Evolutionary conservation across 2,329 filamentous ascomycete genomes (phyloP).

Genomic region (Davidsoniella australis): DNA sequence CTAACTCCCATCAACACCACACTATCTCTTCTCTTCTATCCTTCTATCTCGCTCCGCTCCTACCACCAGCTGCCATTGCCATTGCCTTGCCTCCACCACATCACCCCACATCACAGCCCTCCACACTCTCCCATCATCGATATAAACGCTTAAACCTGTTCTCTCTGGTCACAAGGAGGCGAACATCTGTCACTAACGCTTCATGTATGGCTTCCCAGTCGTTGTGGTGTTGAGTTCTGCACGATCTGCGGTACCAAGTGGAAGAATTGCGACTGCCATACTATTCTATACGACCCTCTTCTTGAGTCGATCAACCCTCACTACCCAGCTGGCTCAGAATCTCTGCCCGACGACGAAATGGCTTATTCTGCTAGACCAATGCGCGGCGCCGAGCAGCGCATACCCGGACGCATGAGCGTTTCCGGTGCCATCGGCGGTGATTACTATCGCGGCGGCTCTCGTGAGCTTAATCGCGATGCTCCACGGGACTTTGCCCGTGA

Average conservation of each 20-base stretch:
- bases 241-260: conserved; percentile 69
- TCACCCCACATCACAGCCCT: background rate
- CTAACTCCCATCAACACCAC: too few species aligned
- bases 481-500: conserved; percentile 7
- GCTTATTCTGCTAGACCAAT: conserved; percentile 7
- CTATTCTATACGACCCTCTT: conserved; percentile 47
- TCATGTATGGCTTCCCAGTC: conserved; percentile 26
- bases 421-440: conserved; percentile 3
- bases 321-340: conserved; percentile 1
- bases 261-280: conserved; percentile 70
- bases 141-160: background rate
- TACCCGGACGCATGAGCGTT: conserved; percentile 7
- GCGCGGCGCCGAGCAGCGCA: conserved; percentile 6
- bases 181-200: conserved; percentile 15
- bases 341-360: conserved; percentile 9
- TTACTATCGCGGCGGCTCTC: conserved; percentile 6
- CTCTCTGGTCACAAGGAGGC: conserved; percentile 9
- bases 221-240: conserved; percentile 71
- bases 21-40: too few species aligned
- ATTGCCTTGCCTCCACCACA: background rate
- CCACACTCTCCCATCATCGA: background rate
- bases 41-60: background rate
- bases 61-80: background rate
- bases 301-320: conserved; percentile 14
- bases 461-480: conserved; percentile 7